Evolutionary conservation across 441 rosid genomes (phyloP).

Genomic region (Eruca vesicaria): DNA sequence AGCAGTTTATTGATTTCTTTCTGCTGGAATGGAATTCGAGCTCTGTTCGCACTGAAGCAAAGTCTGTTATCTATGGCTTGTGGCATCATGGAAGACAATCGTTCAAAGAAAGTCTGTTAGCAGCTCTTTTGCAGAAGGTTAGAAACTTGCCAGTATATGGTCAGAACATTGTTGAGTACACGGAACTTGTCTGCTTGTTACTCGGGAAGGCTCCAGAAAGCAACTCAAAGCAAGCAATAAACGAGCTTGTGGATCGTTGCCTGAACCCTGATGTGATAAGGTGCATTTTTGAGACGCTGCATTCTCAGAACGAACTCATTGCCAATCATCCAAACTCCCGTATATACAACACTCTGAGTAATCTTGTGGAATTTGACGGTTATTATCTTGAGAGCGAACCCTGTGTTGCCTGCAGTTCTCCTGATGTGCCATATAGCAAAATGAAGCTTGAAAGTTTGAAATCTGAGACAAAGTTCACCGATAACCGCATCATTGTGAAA

Average conservation of each 20-base stretch:
- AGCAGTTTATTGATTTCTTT: constrained; percentile 94
- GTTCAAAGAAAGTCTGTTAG: constrained; percentile 79
- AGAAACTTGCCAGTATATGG: constrained; percentile 88
- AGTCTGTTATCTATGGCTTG: constrained; percentile 86
- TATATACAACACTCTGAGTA: constrained; percentile 91
- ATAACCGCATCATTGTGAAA: constrained; percentile 98
- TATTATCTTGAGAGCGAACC: constrained; percentile 99
- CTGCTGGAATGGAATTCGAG: constrained; percentile 98
- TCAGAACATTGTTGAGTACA: constrained; percentile 95
- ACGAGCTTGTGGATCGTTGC: constrained; percentile 83
- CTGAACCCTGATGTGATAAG: constrained; percentile 79
- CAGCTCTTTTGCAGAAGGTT: constrained; percentile 77
- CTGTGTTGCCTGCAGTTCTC: constrained; percentile 99
- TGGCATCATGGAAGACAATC: constrained; percentile 98
- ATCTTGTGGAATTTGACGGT: constrained; percentile 99
- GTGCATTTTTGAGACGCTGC: constrained; percentile 94
- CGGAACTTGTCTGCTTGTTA: constrained; percentile 90
- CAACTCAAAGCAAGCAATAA: constrained; percentile 70
- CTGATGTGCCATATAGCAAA: constrained; percentile 98
- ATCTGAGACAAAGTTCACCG: constrained; percentile 99
- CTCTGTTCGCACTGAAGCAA: constrained; percentile 94
- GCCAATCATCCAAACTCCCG: constrained; percentile 99
- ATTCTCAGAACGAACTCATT: constrained; percentile 94
- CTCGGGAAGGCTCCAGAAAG: constrained; percentile 84
- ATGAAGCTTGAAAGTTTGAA: constrained; percentile 99